These are phyloP conservation scores for Zoysia pacifica DNA, from an alignment of 176 grass and related monocot genomes.

Conservation along the genomic window DNA sequence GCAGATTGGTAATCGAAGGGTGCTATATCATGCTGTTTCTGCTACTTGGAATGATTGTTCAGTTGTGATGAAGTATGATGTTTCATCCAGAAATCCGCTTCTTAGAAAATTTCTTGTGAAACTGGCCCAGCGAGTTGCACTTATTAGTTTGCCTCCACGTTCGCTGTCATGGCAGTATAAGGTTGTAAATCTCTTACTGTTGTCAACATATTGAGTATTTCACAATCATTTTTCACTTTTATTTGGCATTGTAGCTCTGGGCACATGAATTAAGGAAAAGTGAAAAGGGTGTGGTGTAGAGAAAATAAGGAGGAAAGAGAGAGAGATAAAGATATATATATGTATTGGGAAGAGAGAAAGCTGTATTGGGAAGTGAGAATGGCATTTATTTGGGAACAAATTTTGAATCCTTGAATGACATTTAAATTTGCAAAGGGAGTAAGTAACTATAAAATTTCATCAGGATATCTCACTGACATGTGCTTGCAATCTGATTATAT, in stretches of 20 bases:
- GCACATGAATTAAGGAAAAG: too few species aligned
- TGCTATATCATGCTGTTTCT: conserved; percentile 58
- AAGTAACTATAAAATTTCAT: conserved; percentile 27
- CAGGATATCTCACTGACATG: conserved; percentile 13
- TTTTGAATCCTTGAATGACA: too few species aligned
- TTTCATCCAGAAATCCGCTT: conserved; percentile 72
- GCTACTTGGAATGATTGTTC: conserved; percentile 79
- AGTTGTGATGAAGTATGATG: conserved; percentile 73
- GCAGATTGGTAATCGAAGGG: conserved; percentile 72
- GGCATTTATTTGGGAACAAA: too few species aligned
- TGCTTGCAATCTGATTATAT: conserved; percentile 23
- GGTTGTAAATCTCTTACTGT: conserved; percentile 47
- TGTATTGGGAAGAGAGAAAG: too few species aligned
- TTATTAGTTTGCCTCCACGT: conserved; percentile 80
- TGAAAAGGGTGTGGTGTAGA: too few species aligned
- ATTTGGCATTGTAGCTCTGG: too few species aligned
- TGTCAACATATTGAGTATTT: neutral
- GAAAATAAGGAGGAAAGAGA: too few species aligned
- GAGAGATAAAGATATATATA: too few species aligned
- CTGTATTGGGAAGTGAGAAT: too few species aligned
- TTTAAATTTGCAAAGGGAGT: neutral
- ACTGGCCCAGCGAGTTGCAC: conserved; percentile 72
- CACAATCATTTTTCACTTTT: neutral
- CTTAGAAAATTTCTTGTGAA: conserved; percentile 94
- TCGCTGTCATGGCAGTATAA: conserved; percentile 73